Percentiles rank a stretch among this genome's conserved stretches.
These are phyloP conservation scores for Gracilaria vermiculophylla DNA, from an alignment of 23 red algal genomes.

Conservation along the genomic window DNA sequence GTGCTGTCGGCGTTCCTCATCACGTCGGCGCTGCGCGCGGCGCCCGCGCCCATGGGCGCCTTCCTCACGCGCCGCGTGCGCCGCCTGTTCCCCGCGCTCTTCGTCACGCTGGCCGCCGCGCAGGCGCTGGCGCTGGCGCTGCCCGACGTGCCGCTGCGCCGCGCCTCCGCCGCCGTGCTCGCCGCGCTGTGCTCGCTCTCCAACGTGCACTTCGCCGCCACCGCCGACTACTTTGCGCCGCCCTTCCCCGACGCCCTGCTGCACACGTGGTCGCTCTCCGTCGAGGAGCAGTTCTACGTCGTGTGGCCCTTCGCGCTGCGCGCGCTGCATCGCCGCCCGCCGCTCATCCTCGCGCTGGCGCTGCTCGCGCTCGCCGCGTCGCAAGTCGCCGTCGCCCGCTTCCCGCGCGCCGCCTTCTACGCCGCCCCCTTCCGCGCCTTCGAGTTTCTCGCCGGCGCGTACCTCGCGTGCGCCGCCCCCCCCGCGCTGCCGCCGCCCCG, in stretches of 20 bases:
- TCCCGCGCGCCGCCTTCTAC: constrained; percentile 40
- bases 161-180: not conserved
- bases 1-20: constrained; percentile 56
- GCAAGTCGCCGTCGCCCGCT: not conserved
- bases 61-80: constrained; percentile 55
- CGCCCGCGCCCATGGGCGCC: not conserved
- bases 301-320: constrained; percentile 28
- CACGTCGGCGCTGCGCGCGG: constrained; percentile 8
- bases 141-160: not conserved
- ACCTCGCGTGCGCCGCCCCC: not conserved
- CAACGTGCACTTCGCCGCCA: constrained; percentile 5
- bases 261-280: constrained; percentile 68
- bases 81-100: constrained; percentile 54
- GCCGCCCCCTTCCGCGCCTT: constrained; percentile 53
- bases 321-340: not conserved
- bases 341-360: not conserved
- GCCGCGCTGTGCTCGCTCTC: not conserved
- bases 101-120: constrained; percentile 15
- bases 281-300: constrained; percentile 82
- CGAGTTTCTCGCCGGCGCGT: constrained; percentile 52
- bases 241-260: constrained; percentile 5
- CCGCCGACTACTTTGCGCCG: constrained; percentile 5
- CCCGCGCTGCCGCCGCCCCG: not conserved
- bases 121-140: not conserved
- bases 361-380: not conserved